phyloP scores from a whole-genome alignment of 2,329 filamentous ascomycete species.

The Onygenales sp. region DNA sequence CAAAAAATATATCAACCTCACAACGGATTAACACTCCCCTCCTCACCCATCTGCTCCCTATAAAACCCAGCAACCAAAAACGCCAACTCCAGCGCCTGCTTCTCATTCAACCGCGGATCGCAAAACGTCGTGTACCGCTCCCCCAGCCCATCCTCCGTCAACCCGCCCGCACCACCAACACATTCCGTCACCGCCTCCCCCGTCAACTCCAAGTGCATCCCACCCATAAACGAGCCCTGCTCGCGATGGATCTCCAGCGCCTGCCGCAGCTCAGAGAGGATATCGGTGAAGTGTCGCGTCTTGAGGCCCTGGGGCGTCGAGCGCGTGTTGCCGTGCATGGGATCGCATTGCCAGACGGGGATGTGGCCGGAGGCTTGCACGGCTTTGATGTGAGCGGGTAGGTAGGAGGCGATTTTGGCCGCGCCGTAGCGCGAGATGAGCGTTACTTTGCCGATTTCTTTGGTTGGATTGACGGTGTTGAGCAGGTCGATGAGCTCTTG shows the following conservation, averaged over 20 bases:
- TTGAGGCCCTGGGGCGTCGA: slow-evolving; percentile 70
- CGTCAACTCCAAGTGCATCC: slow-evolving; percentile 89
- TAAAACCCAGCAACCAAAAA: slow-evolving; percentile 87
- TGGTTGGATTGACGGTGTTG: slow-evolving; percentile 70
- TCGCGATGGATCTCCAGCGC: slow-evolving; percentile 78
- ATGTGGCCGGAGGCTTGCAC: slow-evolving; percentile 68
- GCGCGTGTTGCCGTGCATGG: slow-evolving; percentile 81
- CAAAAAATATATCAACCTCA: background rate
- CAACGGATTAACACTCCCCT: slow-evolving; percentile 12
- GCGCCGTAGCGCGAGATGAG: slow-evolving; percentile 94
- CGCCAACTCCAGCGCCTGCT: slow-evolving; percentile 89
- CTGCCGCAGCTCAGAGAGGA: slow-evolving; percentile 75
- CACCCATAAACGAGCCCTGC: slow-evolving; percentile 77
- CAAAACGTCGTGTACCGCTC: slow-evolving; percentile 94
- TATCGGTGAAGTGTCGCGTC: slow-evolving; percentile 82
- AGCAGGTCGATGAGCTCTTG: slow-evolving; percentile 70
- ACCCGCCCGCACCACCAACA: slow-evolving; percentile 74
- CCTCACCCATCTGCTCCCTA: slow-evolving; percentile 34
- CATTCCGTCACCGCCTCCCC: slow-evolving; percentile 96
- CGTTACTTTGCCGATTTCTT: slow-evolving; percentile 86
- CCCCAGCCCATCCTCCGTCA: slow-evolving; percentile 79
- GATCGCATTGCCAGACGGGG: slow-evolving; percentile 97
- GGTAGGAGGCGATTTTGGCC: slow-evolving; percentile 60
- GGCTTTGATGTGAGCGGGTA: slow-evolving; percentile 78
- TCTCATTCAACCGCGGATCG: slow-evolving; percentile 91